Evolutionary conservation across 306 rosid genomes (phyloP), one percentile per base, ranked within the genome.

Genomic region (Dryas octopetala): DNA sequence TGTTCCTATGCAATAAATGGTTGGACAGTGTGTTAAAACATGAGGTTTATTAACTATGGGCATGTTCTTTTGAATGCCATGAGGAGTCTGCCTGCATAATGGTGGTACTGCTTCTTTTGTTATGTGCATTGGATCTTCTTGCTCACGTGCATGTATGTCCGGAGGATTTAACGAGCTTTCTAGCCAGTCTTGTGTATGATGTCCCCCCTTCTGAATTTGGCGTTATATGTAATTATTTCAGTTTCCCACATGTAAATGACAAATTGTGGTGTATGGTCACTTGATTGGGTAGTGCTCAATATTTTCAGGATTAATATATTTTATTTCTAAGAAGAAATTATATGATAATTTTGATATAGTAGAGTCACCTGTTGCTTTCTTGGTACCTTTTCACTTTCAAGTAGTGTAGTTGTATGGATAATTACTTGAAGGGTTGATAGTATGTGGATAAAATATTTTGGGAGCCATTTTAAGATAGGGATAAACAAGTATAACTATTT

Each of bases 391-490:
- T 32, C 38, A 32, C 2, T 54, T 9, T 26, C 41, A 1, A 28
- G 5, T 4, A 5, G 15, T 32, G 66, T 12, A 5, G 59, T 38
- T 14, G 55, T 14, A 9, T 48, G 70, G 68, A 9, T 47, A 5
- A 28, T 47, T 60, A 51, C 4, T 48, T 48, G 72, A 26, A 23
- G 72, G 38, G 16, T n/a, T 65, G 43, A 4, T n/a, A 28, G 5
- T 5, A 38, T 40, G 48, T 9, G 50, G 38, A 15, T 50, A 70
- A 52, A 2, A 44, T 58, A 14, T 13, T 5, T 4, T 67, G 7
- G 43, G n/a, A 26, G 71, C 55, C 9, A 12, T 19, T 47, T 54
- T 57, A 71, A 71, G 76, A 44, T 55, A 47, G 75, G 28, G 23
- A 46, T 43, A 16, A 23, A 19, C 46, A 60, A 60, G 76, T 50